Conservation (phyloP, 495 filamentous ascomycete genomes). For the Tuber magnatum region DNA sequence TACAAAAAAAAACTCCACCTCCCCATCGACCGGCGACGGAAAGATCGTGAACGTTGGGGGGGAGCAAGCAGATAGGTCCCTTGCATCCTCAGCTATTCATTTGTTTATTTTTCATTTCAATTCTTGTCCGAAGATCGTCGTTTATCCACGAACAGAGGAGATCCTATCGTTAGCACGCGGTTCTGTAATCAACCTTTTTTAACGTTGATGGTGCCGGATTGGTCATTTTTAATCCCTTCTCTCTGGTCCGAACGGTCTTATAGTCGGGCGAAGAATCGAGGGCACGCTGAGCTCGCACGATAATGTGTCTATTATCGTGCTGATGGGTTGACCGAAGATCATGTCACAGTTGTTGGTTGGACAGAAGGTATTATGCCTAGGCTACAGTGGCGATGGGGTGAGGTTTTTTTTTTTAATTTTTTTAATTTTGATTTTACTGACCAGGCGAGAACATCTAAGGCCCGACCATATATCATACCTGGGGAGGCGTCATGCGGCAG, state of each 20-base stretch:
- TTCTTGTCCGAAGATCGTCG: conserved; percentile 7
- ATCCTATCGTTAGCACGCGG: conserved; percentile 31
- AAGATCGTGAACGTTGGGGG: conserved; percentile 24
- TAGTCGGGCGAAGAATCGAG: conserved; percentile 11
- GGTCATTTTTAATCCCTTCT: conserved; percentile 5
- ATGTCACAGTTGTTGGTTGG: background rate
- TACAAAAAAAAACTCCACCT: background rate
- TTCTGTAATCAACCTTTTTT: conserved; percentile 30
- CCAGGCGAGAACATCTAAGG: conserved; percentile 8
- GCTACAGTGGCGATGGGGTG: background rate
- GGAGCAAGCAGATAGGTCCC: conserved; percentile 16
- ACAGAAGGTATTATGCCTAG: conserved; percentile 10
- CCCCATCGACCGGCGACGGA: conserved; percentile 12
- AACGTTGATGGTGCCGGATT: conserved; percentile 14
- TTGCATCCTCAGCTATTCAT: conserved; percentile 11
- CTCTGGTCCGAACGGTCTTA: conserved; percentile 3
- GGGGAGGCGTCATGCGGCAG: background rate
- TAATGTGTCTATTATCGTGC: conserved; percentile 14
- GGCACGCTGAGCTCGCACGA: conserved; percentile 10
- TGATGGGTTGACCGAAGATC: conserved; percentile 2
- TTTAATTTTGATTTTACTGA: background rate
- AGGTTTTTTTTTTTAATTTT: conserved; percentile 11
- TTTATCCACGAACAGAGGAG: conserved; percentile 25
- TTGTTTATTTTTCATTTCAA: conserved; percentile 1
- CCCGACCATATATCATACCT: background rate